Evolutionary conservation across 805 yeast genomes (phyloP).

Genomic region (Starmerella ratchasimensis): DNA sequence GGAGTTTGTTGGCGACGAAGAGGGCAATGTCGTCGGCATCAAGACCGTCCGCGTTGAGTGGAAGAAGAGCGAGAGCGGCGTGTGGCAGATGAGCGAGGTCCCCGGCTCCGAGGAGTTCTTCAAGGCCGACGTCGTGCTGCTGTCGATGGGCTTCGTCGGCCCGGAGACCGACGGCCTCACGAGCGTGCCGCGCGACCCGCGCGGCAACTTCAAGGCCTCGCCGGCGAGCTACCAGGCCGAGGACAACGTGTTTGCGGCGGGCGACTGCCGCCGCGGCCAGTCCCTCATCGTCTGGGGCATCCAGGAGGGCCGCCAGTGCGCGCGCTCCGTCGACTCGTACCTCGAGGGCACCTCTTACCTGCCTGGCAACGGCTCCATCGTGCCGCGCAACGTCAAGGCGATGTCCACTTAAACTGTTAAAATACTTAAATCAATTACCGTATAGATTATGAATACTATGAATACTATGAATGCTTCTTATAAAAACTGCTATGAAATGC

Average conservation of each 20-base stretch:
- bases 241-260: constrained; percentile 80
- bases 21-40: constrained; percentile 88
- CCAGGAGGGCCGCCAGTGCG: constrained; percentile 98
- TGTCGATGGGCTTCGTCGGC: constrained; percentile 96
- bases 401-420: not conserved
- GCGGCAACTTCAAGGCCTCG: constrained; percentile 67
- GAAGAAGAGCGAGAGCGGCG: constrained; percentile 90
- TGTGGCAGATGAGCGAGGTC: constrained; percentile 98
- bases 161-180: constrained; percentile 70
- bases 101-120: constrained; percentile 89
- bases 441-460: too few relatives aligned
- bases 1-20: constrained; percentile 89
- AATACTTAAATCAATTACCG: not conserved
- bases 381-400: constrained; percentile 38
- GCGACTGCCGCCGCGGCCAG: constrained; percentile 98
- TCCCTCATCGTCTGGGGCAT: constrained; percentile 98
- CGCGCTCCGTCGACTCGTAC: constrained; percentile 74
- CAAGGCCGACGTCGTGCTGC: constrained; percentile 84
- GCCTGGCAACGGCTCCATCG: constrained; percentile 91
- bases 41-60: constrained; percentile 96
- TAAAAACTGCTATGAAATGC: too few relatives aligned
- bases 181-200: constrained; percentile 48
- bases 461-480: too few relatives aligned
- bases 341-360: constrained; percentile 67
- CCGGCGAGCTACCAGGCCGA: constrained; percentile 55